Evolutionary conservation across 2,329 filamentous ascomycete genomes (phyloP).

Genomic region (Fusarium vanettenii): DNA sequence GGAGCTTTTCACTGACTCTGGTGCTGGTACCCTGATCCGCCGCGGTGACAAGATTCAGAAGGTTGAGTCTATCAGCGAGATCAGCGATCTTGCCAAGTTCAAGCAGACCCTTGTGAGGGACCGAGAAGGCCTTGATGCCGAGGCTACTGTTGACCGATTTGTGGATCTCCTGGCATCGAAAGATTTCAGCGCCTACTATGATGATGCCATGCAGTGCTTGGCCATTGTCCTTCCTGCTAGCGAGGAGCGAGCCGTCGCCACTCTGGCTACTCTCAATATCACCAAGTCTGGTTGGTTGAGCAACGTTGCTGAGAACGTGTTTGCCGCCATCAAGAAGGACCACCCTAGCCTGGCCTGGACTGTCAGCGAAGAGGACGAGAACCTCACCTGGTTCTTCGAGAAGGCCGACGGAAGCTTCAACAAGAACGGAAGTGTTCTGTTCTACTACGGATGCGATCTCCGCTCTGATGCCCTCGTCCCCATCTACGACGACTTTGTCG

Average conservation of each 20-base stretch:
- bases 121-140: constrained; percentile 82
- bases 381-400: constrained; percentile 97
- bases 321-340: constrained; percentile 93
- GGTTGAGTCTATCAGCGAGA: constrained; percentile 76
- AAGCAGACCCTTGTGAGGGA: constrained; percentile 87
- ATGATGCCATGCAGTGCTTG: constrained; percentile 92
- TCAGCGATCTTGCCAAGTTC: constrained; percentile 80
- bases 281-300: constrained; percentile 95
- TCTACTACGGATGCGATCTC: constrained; percentile 93
- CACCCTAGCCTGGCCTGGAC: constrained; percentile 93
- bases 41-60: constrained; percentile 90
- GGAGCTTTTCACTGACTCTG: constrained; percentile 95
- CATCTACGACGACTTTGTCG: constrained; percentile 86
- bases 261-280: constrained; percentile 90
- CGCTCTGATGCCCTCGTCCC: constrained; percentile 80
- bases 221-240: constrained; percentile 85
- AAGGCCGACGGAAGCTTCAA: constrained; percentile 94
- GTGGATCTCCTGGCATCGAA: constrained; percentile 80
- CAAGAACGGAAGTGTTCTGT: constrained; percentile 87
- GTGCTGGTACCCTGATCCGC: constrained; percentile 91
- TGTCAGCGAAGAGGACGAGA: constrained; percentile 96
- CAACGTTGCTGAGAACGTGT: constrained; percentile 95
- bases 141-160: constrained; percentile 87
- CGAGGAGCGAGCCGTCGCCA: constrained; percentile 76
- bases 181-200: constrained; percentile 92